phyloP scores from a whole-genome alignment of 805 yeast genomes.

The Wickerhamiella azymoides region DNA sequence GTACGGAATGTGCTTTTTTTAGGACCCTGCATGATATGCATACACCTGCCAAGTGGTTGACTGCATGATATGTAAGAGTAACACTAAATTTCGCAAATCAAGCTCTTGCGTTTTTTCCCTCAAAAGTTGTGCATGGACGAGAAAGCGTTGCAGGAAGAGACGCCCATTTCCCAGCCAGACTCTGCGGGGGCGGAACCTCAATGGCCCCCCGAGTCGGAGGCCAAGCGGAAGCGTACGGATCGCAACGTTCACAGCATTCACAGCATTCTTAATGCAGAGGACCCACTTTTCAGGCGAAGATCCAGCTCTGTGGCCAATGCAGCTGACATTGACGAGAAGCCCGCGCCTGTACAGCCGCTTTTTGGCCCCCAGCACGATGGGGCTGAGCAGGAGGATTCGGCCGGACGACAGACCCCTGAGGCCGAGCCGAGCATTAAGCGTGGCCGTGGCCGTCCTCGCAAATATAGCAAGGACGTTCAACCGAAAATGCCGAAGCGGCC shows the following conservation, averaged over 20 bases:
- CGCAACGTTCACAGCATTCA: slow-evolving; percentile 5
- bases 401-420: background rate
- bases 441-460: slow-evolving; percentile 8
- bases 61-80: too few species aligned
- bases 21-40: too few species aligned
- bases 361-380: too few species aligned
- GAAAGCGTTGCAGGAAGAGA: background rate
- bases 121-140: background rate
- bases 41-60: too few species aligned
- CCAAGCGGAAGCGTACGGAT: background rate
- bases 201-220: background rate
- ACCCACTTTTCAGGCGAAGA: background rate
- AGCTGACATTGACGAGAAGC: background rate
- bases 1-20: too few species aligned
- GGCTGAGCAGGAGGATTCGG: too few species aligned
- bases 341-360: background rate
- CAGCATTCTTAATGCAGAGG: slow-evolving; percentile 1
- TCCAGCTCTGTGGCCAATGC: background rate
- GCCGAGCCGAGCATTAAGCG: background rate
- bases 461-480: background rate
- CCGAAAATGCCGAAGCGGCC: slow-evolving; percentile 1
- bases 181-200: background rate
- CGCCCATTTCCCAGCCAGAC: background rate
- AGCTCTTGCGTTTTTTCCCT: background rate
- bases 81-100: background rate